Conservation (phyloP, 768 basidiomycete genomes). For the Neoboletus magnificus region DNA sequence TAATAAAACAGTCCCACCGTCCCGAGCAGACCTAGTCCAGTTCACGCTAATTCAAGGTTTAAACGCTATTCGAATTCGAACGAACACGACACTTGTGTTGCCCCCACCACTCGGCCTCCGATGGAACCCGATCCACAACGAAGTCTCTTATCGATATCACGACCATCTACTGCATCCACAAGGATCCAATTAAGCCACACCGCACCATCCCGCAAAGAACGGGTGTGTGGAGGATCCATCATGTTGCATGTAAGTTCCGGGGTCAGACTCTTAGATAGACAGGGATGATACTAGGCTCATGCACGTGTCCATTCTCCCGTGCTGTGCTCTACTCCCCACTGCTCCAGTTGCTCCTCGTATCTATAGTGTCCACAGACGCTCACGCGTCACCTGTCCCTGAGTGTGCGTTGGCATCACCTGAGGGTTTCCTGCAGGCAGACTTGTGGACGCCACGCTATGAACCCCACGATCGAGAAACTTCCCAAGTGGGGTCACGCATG, state of each 20-base stretch:
- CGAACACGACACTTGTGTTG: background rate
- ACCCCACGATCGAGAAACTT: slow-evolving; percentile 1
- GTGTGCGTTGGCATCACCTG: slow-evolving; percentile 6
- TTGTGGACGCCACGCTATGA: slow-evolving; percentile 20
- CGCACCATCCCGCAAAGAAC: background rate
- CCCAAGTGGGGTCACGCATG: slow-evolving; percentile 3
- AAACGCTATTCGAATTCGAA: background rate
- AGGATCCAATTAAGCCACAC: background rate
- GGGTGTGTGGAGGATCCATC: background rate
- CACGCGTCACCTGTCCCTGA: slow-evolving; percentile 13
- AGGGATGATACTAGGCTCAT: background rate
- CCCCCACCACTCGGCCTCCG: background rate
- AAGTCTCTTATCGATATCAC: slow-evolving; percentile 1
- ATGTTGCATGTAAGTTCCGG: slow-evolving; percentile 1
- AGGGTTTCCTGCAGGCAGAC: slow-evolving; percentile 25
- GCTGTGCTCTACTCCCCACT: background rate
- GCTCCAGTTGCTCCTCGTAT: slow-evolving; percentile 18
- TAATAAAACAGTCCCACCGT: background rate
- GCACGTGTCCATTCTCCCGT: slow-evolving; percentile 23
- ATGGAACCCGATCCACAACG: slow-evolving; percentile 3
- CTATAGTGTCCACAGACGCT: background rate
- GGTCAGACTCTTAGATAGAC: background rate
- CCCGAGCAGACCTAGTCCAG: background rate
- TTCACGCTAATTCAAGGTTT: slow-evolving; percentile 11
- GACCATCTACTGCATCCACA: background rate